Percentiles rank a stretch among this genome's conserved stretches.
Conservation (phyloP, 805 yeast species). For the Yamadazyma philogaea region DNA sequence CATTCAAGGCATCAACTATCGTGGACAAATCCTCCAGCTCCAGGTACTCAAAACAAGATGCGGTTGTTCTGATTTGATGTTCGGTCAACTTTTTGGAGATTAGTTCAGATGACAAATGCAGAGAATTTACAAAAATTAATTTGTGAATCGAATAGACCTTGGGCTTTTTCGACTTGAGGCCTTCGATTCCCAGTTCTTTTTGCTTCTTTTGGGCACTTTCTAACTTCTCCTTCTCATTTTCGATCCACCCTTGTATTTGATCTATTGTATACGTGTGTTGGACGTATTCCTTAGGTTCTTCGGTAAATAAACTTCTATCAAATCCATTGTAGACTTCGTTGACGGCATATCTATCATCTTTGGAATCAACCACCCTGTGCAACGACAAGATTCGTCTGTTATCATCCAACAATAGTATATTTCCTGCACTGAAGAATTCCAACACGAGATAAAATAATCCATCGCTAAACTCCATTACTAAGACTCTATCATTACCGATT, state of each 20-base stretch:
- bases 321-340: constrained; percentile 69
- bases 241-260: constrained; percentile 40
- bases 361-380: constrained; percentile 77
- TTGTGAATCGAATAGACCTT: constrained; percentile 66
- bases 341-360: constrained; percentile 63
- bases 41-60: constrained; percentile 27
- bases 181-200: background rate
- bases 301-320: constrained; percentile 45
- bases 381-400: constrained; percentile 64
- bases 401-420: constrained; percentile 72
- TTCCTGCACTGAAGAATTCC: constrained; percentile 96
- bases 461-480: constrained; percentile 81
- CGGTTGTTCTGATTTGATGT: constrained; percentile 46
- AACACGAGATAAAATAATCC: constrained; percentile 74
- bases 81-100: constrained; percentile 55
- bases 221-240: constrained; percentile 27
- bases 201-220: constrained; percentile 6
- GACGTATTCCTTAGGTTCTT: constrained; percentile 12
- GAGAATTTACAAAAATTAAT: constrained; percentile 60
- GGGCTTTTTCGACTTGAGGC: constrained; percentile 27
- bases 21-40: constrained; percentile 27
- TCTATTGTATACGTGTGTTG: constrained; percentile 24
- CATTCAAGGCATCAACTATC: constrained; percentile 41
- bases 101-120: constrained; percentile 77
- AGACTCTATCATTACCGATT: constrained; percentile 75